Base-by-base conservation (phyloP, 2,329 filamentous ascomycete species). In the Knufia fluminis region DNA sequence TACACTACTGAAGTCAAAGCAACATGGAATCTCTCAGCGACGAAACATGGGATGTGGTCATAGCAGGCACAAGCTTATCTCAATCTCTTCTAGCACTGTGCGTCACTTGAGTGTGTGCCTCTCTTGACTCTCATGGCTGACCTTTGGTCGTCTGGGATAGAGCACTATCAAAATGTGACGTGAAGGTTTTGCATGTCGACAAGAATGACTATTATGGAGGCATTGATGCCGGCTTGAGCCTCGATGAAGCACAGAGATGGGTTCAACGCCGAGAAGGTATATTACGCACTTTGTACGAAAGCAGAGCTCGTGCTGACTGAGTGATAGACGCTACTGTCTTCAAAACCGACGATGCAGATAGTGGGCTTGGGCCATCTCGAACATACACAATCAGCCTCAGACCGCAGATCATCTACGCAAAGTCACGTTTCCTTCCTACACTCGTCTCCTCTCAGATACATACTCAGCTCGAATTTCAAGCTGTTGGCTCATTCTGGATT, bases 401-500 rank as follows among this genome's bases (percentile, higher is more conserved):
- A 17, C 90, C 92, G 4, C 86, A 94, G 61, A 73, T 96, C 54
- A 82, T 97, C 47, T 92, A 96, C 66, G 79, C 86, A 8, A 83
- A 83, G 48, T 94, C 90, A 2, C 75, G 79, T 56, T 75, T 97
- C 28, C 72, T 97, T 3, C 78, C 81, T 7, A 78, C 82, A 60
- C 78, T 97, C 14, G 86, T 97, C n/a, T 88, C 89, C 1, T 95
- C 91, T 4, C 85, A 83, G 58, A 85, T 89, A 10, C 91, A 91
- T 62, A 80, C 83, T 19, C 90, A 96, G 68, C 77, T 98, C 41
- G 91, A 97, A 63, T 97, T 97, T 59, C 79, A 92, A 54, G 88
- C 91, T 23, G 86, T 97, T 22, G 91, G 91, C 22, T 91, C 86
- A 50, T 97, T 91, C 79, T 96, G 85, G 77, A 80, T 96, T 49